Conservation (phyloP, 2,329 filamentous ascomycete species). For the Dactylellina parvicollis region DNA sequence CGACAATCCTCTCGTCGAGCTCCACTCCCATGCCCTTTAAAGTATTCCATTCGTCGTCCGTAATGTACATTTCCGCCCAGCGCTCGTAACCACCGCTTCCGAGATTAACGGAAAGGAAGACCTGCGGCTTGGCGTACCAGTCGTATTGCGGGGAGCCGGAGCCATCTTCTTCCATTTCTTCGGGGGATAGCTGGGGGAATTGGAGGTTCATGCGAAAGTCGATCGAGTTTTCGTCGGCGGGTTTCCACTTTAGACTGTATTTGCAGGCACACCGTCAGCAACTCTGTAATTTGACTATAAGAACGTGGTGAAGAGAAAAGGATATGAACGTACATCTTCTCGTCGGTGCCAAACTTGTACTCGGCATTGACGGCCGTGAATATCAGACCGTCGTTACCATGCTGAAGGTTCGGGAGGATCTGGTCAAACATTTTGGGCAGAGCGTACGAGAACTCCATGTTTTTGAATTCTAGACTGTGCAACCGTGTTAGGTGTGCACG, state of each 20-base stretch:
- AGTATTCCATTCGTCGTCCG: constrained; percentile 81
- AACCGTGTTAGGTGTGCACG: not conserved
- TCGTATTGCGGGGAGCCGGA: constrained; percentile 46
- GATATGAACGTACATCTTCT: constrained; percentile 56
- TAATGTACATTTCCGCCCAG: constrained; percentile 75
- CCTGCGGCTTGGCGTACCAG: constrained; percentile 49
- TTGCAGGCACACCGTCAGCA: constrained; percentile 56
- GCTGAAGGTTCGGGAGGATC: constrained; percentile 81
- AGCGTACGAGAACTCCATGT: constrained; percentile 87
- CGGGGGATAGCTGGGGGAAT: constrained; percentile 78
- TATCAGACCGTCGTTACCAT: constrained; percentile 96
- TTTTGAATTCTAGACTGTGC: constrained; percentile 77
- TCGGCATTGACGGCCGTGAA: constrained; percentile 91
- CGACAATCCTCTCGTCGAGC: constrained; percentile 86
- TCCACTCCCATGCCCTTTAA: constrained; percentile 78
- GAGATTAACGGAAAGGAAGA: constrained; percentile 47
- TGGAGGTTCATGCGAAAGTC: constrained; percentile 84
- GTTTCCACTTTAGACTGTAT: constrained; percentile 99
- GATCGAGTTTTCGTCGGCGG: constrained; percentile 91
- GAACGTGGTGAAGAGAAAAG: not conserved
- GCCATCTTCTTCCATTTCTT: constrained; percentile 69
- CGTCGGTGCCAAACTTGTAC: constrained; percentile 90
- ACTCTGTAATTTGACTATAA: not conserved
- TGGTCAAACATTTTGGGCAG: constrained; percentile 91
- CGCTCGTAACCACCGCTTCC: constrained; percentile 67